Base-by-base conservation (phyloP, 768 basidiomycete species). In the Albatrellus ellisii region DNA sequence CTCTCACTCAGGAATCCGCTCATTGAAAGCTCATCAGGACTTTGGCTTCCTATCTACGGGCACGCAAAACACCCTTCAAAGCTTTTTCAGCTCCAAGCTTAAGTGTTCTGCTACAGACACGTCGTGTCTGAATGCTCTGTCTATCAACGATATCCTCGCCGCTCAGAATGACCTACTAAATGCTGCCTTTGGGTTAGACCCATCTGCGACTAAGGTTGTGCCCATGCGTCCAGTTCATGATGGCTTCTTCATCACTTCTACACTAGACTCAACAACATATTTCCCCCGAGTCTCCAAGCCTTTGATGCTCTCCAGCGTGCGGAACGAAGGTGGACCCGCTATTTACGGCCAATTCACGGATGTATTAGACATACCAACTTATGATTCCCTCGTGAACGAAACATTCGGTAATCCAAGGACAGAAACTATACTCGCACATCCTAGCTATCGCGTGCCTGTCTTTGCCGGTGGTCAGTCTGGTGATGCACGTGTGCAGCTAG, bases 141-240 rank as follows among this genome's bases (percentile, higher is more conserved):
- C 74, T 3, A 44, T 80, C 12, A 52, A 62, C 45, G 52, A 59
- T 3, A 69, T 91, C 47, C 52, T 91, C 33, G 48, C 56, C 17
- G 72, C 75, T 1, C 73, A 82, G 52, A 50, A 52, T 42, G 62
- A 62, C 42, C 59, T 79, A 35, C 59, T 64, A 51, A 47, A 53
- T 46, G 57, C 67, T 43, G 70, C 73, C 8, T 39, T 47, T 15
- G 46, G 38, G 46, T 58, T 79, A 45, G 70, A 77, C 56, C 55
- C 72, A 29, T 70, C 77, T 28, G 69, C 74, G 15, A 75, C 75
- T 14, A 34, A 42, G 2, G 65, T 61, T 9, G 64, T 65, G 51
- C 81, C 85, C 17, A 71, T 87, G 42, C 76, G 82, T 14, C 74
- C 79, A 0, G 73, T 79, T 28, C 61, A 62, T 39, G 82, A 87